These are phyloP conservation scores for Globisporangium middletonii DNA, from an alignment of 352 stramenopile genomes.

Conservation along the genomic window DNA sequence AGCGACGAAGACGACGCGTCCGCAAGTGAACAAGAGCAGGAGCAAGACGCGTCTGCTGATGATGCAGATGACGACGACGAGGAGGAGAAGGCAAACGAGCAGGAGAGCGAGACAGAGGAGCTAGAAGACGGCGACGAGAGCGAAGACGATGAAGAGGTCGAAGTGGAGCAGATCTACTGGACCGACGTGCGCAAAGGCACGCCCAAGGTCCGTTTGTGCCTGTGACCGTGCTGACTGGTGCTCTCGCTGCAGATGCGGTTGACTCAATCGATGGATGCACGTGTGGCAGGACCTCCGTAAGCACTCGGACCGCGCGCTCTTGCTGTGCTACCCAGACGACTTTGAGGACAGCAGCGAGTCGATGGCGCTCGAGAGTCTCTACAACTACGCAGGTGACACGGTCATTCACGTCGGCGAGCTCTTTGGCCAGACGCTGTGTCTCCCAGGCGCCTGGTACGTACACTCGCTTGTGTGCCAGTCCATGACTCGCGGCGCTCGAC, in stretches of 20 bases:
- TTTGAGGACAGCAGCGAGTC: slow-evolving; percentile 83
- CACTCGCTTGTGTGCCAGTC: too few relatives aligned
- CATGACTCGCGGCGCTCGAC: too few relatives aligned
- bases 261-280: neutral
- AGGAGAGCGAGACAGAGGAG: slow-evolving; percentile 12
- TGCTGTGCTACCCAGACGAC: slow-evolving; percentile 94
- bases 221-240: neutral
- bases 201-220: slow-evolving; percentile 36
- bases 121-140: neutral
- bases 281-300: slow-evolving; percentile 46
- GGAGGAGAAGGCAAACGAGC: slow-evolving; percentile 15
- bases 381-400: slow-evolving; percentile 87
- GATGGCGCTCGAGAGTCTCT: slow-evolving; percentile 86
- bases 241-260: too few relatives aligned
- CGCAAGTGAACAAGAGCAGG: too few relatives aligned
- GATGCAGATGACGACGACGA: slow-evolving; percentile 23
- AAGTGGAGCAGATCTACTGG: slow-evolving; percentile 83
- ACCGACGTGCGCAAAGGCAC: slow-evolving; percentile 75
- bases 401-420: slow-evolving; percentile 94
- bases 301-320: slow-evolving; percentile 80
- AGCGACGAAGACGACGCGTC: slow-evolving; percentile 8
- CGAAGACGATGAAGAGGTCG: slow-evolving; percentile 58
- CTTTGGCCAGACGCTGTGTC: slow-evolving; percentile 84
- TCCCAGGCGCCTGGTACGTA: slow-evolving; percentile 81
- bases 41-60: neutral